phyloP scores from a whole-genome alignment of 179 eudicot genomes.

The Carnegiea gigantea region DNA sequence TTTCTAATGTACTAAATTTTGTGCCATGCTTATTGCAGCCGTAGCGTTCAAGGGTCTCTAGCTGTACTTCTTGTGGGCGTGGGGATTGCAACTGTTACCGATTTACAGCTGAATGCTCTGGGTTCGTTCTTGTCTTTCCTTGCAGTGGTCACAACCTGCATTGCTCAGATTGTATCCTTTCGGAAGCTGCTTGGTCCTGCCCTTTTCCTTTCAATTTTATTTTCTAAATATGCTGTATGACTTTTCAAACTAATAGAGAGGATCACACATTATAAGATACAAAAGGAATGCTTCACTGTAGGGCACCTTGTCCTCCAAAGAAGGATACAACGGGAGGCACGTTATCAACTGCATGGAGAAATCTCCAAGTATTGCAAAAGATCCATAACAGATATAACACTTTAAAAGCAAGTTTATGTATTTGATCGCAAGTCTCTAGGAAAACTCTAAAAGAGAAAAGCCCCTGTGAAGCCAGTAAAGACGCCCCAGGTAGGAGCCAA shows the following conservation, averaged over 20 bases:
- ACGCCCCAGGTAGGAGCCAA: too few relatives aligned
- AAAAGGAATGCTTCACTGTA: too few relatives aligned
- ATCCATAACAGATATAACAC: too few relatives aligned
- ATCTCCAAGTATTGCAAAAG: too few relatives aligned
- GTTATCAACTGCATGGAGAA: too few relatives aligned
- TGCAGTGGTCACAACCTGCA: conserved; percentile 79
- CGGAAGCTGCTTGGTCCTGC: neutral
- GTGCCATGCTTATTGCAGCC: conserved; percentile 39
- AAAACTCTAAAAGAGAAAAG: too few relatives aligned
- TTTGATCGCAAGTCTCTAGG: too few relatives aligned
- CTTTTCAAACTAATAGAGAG: neutral
- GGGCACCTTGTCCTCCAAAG: too few relatives aligned
- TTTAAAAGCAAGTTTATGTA: too few relatives aligned
- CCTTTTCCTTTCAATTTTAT: neutral
- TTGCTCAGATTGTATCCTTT: conserved; percentile 95
- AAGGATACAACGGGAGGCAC: too few relatives aligned
- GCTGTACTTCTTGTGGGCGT: conserved; percentile 76
- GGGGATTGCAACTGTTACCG: conserved; percentile 92
- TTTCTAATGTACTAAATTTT: conserved; percentile 12
- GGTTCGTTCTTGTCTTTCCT: conserved; percentile 83
- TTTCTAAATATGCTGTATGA: neutral
- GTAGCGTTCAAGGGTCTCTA: conserved; percentile 67
- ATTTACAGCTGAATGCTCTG: conserved; percentile 77
- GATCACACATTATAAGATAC: neutral
- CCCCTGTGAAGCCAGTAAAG: too few relatives aligned